A percentile compares a stretch with the other conserved stretches of the same genome.
Conservation (phyloP, 208 protist genomes). For the Tritrichomonas foetus region DNA sequence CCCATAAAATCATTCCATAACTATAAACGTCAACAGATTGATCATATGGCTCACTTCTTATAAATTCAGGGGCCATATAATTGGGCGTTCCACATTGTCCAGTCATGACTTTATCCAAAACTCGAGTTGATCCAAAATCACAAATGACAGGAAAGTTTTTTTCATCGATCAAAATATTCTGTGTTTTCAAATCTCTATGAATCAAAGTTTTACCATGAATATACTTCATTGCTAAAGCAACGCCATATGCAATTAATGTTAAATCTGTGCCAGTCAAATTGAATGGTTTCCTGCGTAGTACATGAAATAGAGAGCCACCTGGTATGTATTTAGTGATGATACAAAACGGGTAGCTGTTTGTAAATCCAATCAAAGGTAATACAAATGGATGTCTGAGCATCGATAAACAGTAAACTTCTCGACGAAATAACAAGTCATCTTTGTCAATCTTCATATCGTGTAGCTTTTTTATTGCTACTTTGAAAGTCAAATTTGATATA, state of each 20-base stretch:
- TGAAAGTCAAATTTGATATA: too few species aligned
- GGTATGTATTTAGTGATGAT: conserved; percentile 2
- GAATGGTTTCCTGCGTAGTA: background rate
- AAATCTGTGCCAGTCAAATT: background rate
- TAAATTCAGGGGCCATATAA: conserved; percentile 39
- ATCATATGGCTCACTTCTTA: background rate
- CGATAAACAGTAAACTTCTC: background rate
- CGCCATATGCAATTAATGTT: background rate
- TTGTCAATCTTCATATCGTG: background rate
- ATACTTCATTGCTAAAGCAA: background rate
- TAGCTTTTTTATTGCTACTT: conserved; percentile 32
- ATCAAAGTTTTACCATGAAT: background rate
- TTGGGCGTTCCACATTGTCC: background rate
- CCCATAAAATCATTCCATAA: background rate
- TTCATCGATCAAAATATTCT: conserved; percentile 24
- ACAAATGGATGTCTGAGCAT: background rate
- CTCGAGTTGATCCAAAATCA: background rate
- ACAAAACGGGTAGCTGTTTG: background rate
- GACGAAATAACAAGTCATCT: background rate
- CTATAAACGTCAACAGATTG: conserved; percentile 17
- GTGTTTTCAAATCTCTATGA: background rate
- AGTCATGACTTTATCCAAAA: background rate
- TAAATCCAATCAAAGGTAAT: conserved; percentile 26
- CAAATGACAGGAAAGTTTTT: conserved; percentile 36
- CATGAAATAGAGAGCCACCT: background rate